Percentiles rank a stretch among this genome's conserved stretches.
phyloP scores from a whole-genome alignment of 1,139 yeast genomes.

The Kodamaea arcana region DNA sequence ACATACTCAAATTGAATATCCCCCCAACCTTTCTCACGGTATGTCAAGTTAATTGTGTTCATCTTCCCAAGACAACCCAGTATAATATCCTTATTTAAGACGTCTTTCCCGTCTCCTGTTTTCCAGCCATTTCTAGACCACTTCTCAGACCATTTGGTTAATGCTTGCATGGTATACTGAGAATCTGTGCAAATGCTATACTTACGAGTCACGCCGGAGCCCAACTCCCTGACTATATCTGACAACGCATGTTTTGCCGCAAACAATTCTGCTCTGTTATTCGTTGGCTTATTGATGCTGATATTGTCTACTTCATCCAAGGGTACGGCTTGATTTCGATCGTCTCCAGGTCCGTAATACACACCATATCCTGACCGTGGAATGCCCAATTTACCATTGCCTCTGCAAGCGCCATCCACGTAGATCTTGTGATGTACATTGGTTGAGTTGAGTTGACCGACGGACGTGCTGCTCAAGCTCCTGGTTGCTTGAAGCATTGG shows the following conservation, averaged over 20 bases:
- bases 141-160: constrained; percentile 46
- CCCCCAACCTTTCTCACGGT: constrained; percentile 25
- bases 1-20: constrained; percentile 53
- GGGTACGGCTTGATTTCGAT: constrained; percentile 51
- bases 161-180: constrained; percentile 44
- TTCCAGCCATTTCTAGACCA: constrained; percentile 59
- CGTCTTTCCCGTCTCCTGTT: constrained; percentile 38
- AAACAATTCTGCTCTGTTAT: constrained; percentile 74
- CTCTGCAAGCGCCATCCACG: constrained; percentile 70
- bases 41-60: constrained; percentile 25
- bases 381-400: constrained; percentile 48
- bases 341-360: constrained; percentile 55
- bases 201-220: constrained; percentile 9
- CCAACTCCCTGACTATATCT: constrained; percentile 24
- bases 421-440: too few relatives aligned
- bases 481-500: background rate
- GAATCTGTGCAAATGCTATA: constrained; percentile 54
- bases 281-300: constrained; percentile 48
- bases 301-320: constrained; percentile 28
- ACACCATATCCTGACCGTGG: constrained; percentile 61
- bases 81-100: constrained; percentile 52
- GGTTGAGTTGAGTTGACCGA: background rate
- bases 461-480: background rate
- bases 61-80: constrained; percentile 21
- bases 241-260: constrained; percentile 60